Evolutionary conservation across 305 asterid species (phyloP).

Genomic region (Fraxinus angustifolia): DNA sequence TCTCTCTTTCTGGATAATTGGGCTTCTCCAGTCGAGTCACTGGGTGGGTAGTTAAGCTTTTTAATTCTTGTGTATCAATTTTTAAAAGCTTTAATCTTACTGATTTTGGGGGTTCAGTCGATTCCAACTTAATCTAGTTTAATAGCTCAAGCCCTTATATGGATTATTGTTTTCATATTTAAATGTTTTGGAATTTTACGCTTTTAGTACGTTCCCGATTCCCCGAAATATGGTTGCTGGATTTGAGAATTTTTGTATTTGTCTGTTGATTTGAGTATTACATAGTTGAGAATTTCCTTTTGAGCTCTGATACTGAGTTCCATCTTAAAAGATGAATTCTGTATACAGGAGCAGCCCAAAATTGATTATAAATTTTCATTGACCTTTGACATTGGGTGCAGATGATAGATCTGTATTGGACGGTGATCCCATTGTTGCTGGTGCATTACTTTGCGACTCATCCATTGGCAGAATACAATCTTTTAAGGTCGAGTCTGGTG

Average conservation of each 20-base stretch:
- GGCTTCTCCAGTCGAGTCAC: constrained; percentile 69
- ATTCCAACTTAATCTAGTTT: not conserved
- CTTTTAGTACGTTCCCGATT: not conserved
- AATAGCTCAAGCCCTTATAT: not conserved
- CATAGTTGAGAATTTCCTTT: not conserved
- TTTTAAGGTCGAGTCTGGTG: constrained; percentile 65
- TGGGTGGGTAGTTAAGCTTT: constrained; percentile 46
- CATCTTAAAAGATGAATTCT: not conserved
- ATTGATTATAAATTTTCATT: not conserved
- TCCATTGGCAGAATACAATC: constrained; percentile 47
- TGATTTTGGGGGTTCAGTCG: not conserved
- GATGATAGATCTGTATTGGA: constrained; percentile 96
- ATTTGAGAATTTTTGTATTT: not conserved
- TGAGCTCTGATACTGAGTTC: not conserved
- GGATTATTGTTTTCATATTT: not conserved
- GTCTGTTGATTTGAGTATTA: not conserved
- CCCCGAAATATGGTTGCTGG: not conserved
- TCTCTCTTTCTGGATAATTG: constrained; percentile 68
- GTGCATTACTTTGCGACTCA: constrained; percentile 64
- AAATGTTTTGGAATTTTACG: not conserved
- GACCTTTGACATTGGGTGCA: constrained; percentile 27
- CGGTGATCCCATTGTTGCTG: constrained; percentile 72
- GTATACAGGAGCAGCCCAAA: not conserved
- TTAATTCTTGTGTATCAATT: not conserved
- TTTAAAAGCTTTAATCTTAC: not conserved